Conservation (phyloP, 306 rosid species). For the Malus sylvestris region DNA sequence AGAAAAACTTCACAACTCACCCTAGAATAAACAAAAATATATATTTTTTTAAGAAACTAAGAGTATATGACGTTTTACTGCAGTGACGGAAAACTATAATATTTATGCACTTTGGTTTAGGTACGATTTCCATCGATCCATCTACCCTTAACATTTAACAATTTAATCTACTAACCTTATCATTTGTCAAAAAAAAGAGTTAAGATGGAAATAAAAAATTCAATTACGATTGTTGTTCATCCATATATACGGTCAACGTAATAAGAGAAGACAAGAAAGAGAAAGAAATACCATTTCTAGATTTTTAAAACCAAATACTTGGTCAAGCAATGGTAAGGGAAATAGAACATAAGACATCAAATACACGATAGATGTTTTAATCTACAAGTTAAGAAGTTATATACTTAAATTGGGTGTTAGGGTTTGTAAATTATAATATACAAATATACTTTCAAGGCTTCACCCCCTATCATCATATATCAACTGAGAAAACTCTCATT, state of each 20-base stretch:
- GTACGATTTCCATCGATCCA: no score
- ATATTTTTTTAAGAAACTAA: background rate
- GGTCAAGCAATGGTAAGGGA: background rate
- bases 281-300: background rate
- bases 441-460: no score
- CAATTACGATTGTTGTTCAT: no score
- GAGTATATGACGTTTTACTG: no score
- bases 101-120: no score
- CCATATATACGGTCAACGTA: background rate
- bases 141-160: no score
- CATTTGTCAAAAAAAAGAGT: no score
- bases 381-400: background rate
- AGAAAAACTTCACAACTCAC: background rate
- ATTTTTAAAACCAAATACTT: background rate
- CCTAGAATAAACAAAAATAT: background rate
- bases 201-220: no score
- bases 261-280: background rate
- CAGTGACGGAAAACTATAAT: fast-evolving
- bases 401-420: background rate
- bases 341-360: no score
- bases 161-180: no score
- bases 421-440: background rate
- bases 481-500: background rate
- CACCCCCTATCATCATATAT: background rate
- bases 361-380: no score